These are phyloP conservation scores for Tremella fuciformis DNA, from an alignment of 768 basidiomycete species.

Conservation along the genomic window DNA sequence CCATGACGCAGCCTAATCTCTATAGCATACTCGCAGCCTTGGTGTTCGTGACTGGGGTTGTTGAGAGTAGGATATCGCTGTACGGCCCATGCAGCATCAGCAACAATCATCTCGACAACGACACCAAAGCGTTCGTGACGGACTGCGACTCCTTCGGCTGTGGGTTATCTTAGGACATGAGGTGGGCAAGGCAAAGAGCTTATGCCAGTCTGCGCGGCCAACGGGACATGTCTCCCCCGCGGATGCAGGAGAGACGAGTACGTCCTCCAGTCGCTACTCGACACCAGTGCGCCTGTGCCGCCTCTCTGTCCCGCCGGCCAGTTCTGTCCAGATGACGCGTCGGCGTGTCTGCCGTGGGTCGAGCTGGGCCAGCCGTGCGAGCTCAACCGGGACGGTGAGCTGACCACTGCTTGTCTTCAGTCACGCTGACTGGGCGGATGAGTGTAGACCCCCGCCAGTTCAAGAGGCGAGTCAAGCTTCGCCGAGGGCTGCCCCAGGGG, in stretches of 20 bases:
- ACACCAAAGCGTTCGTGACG: slow-evolving; percentile 33
- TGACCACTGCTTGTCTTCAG: slow-evolving; percentile 2
- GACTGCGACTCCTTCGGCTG: slow-evolving; percentile 40
- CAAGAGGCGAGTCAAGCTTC: neutral
- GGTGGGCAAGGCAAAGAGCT: neutral
- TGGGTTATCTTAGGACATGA: slow-evolving; percentile 8
- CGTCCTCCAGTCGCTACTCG: slow-evolving; percentile 21
- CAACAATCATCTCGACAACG: slow-evolving; percentile 27
- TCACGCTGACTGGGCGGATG: slow-evolving; percentile 15
- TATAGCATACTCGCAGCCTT: too few relatives aligned
- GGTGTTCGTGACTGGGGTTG: too few relatives aligned
- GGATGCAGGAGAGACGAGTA: slow-evolving; percentile 34
- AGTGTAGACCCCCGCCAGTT: slow-evolving; percentile 23
- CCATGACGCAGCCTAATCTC: too few relatives aligned
- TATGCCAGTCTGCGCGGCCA: slow-evolving; percentile 24
- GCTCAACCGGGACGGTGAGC: slow-evolving; percentile 36
- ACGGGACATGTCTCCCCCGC: slow-evolving; percentile 33
- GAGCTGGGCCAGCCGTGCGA: slow-evolving; percentile 25
- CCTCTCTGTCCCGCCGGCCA: slow-evolving; percentile 22
- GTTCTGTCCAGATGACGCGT: slow-evolving; percentile 35
- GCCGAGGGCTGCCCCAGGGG: slow-evolving; percentile 10
- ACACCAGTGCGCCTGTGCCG: slow-evolving; percentile 14
- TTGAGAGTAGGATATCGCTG: slow-evolving; percentile 2
- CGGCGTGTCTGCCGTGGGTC: slow-evolving; percentile 25
- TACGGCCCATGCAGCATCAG: slow-evolving; percentile 23